Base-by-base conservation (phyloP, 371 early-diverging fungal species). In the Mucor lusitanicus region DNA sequence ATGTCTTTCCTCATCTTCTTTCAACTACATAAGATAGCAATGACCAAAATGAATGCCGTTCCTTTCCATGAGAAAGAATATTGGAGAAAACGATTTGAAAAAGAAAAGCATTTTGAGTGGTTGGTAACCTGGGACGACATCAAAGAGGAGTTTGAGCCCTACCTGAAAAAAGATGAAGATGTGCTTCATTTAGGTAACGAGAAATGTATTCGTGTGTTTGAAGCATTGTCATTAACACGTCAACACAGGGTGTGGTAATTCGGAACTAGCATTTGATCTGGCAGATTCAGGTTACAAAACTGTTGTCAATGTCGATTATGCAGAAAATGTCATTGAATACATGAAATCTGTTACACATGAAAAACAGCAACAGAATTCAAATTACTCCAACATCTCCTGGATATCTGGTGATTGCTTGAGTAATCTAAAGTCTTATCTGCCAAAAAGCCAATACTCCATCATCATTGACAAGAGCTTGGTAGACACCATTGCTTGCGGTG, bases 161-260 rank as follows among this genome's bases (percentile, higher is more conserved):
- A 70, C 54, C 50, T 79, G 21, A 28, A 69, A 3, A 56, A 42
- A n/a, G 27, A 63, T 13, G 70, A 76, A 59, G 65, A 69, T 8
- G 72, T 79, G 25, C 66, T 79, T 35, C 76, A 79, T 46, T 53
- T 76, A n/a, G 76, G 76, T 72, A 72, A 65, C 27, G 27, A 15
- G 25, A 53, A 7, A 3, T 35, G 37, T 21, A 46, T 8, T 9
- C 9, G 8, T 46, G 19, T 46, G 15, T 15, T 27, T 11, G 6
- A 25, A 6, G 6, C 27, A 15, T 27, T 27, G 7, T 0, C 23
- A 53, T 53, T 53, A 53, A 53, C 15, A 13, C 23, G 3, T 21
- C 7, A 28, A 46, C 13, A 11, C 40, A 75, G 89, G 89, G 1
- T 85, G 85, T 66, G 89, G 89, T 0, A 89, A 87, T 69, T 82